phyloP scores from a whole-genome alignment of 2,329 filamentous ascomycete genomes.

The Akanthomyces uredinophilus region DNA sequence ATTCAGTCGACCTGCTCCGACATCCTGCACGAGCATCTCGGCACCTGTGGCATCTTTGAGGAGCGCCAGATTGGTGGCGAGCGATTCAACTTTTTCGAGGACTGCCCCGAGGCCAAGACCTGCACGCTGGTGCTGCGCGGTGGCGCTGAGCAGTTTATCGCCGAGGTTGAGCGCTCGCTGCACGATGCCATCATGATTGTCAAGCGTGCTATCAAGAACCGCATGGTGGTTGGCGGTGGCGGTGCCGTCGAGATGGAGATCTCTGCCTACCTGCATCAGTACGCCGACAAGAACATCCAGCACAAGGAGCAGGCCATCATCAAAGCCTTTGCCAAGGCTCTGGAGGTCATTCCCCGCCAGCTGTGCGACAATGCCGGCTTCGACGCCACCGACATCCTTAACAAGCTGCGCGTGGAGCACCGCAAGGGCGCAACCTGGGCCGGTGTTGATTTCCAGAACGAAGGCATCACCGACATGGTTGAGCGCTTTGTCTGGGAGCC shows the following conservation, averaged over 20 bases:
- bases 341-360: slow-evolving; percentile 94
- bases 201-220: slow-evolving; percentile 94
- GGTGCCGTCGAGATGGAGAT: slow-evolving; percentile 96
- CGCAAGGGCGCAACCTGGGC: slow-evolving; percentile 90
- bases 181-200: slow-evolving; percentile 99
- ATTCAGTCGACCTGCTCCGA: slow-evolving; percentile 96
- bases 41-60: slow-evolving; percentile 84
- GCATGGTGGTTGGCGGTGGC: slow-evolving; percentile 88
- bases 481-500: slow-evolving; percentile 97
- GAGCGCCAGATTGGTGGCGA: slow-evolving; percentile 97
- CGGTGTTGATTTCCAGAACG: slow-evolving; percentile 88
- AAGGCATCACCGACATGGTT: slow-evolving; percentile 93
- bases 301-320: slow-evolving; percentile 97
- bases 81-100: slow-evolving; percentile 97
- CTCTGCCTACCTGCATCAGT: slow-evolving; percentile 86
- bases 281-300: slow-evolving; percentile 84
- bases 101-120: slow-evolving; percentile 91
- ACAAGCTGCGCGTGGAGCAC: slow-evolving; percentile 93
- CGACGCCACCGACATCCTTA: slow-evolving; percentile 96
- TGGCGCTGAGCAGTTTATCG: slow-evolving; percentile 98
- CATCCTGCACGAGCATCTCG: slow-evolving; percentile 82
- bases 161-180: slow-evolving; percentile 93
- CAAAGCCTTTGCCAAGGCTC: slow-evolving; percentile 94
- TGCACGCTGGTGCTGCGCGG: slow-evolving; percentile 94
- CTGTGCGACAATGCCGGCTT: slow-evolving; percentile 98